Percentiles rank a stretch among this genome's conserved stretches.
These are phyloP conservation scores for Capronia americana DNA, from an alignment of 2,329 filamentous ascomycete genomes.

Conservation along the genomic window DNA sequence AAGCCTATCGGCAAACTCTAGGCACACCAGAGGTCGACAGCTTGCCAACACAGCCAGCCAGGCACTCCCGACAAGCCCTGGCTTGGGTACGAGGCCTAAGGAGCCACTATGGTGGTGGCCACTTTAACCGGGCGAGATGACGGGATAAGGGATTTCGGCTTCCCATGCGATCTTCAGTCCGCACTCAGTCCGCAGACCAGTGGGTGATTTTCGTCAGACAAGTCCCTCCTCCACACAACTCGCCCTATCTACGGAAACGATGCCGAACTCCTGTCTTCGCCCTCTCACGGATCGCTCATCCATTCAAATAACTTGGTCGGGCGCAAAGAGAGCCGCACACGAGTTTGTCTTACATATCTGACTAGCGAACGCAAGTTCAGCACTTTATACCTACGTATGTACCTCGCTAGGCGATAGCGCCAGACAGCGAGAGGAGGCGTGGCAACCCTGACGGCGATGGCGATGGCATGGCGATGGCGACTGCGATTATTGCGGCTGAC, in stretches of 20 bases:
- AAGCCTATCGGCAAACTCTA: slow-evolving; percentile 19
- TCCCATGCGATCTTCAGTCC: too few species aligned
- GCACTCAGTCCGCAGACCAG: background rate
- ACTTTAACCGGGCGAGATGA: background rate
- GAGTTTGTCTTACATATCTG: background rate
- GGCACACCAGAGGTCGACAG: slow-evolving; percentile 19
- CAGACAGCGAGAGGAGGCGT: background rate
- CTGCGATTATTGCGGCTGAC: slow-evolving; percentile 18
- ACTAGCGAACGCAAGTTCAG: background rate
- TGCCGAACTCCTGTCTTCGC: background rate
- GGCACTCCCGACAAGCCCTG: slow-evolving; percentile 11
- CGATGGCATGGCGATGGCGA: background rate
- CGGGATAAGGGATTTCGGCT: slow-evolving; percentile 21
- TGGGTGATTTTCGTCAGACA: background rate
- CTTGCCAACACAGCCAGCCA: slow-evolving; percentile 21
- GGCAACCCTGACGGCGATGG: background rate
- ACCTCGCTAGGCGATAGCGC: slow-evolving; percentile 4
- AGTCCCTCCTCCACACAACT: background rate
- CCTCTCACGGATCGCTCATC: background rate
- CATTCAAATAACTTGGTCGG: background rate
- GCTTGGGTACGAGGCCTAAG: background rate
- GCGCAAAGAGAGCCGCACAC: background rate
- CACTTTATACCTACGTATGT: slow-evolving; percentile 1
- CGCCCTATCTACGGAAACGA: background rate
- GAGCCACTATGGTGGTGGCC: background rate